Base-by-base conservation (phyloP, 805 yeast species). In the Zygosaccharomyces lentus region DNA sequence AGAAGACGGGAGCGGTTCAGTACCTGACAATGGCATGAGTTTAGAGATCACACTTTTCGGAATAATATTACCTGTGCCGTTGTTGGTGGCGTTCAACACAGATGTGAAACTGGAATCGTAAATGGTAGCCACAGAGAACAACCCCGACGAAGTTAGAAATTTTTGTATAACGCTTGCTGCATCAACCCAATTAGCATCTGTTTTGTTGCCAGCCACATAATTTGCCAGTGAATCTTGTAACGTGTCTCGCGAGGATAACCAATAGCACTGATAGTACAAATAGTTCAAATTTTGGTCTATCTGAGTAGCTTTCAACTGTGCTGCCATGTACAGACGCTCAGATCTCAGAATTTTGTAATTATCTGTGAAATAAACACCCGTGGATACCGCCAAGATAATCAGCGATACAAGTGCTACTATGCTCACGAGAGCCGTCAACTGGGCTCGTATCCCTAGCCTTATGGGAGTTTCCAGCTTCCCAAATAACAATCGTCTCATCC, bases 291-390 rank as follows among this genome's bases (percentile, higher is more conserved):
- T 76, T 65, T 87, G 96, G 45, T 74, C 75, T 16, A 88, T 70
- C 63, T 89, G 96, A 0, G 90, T 77, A 0, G 91, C 80, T 63
- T 87, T 88, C 46, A 89, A 69, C 62, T 85, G 85, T 2, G 96
- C 85, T 16, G 88, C 85, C 36, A 87, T 87, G 55, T 77, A 78
- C 21, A 89, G 68, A 46, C 89, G 75, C 50, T 86, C 89, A 1
- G 82, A 78, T 56, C 95, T 72, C 36, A 85, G 65, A 38, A 74
- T 66, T 25, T 80, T 75, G 48, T 82, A 78, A 51, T 79, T 83
- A 16, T 70, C 64, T 3, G 87, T 77, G 62, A 84, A 87, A 63
- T 86, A 86, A 3, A 84, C 76, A 41, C 86, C 93, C 8, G 87
- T 78, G 19, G 84, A 88, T 16, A 85, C 70, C 6, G 93, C 89